Conservation (phyloP, 352 stramenopile species). For the Phytophthora sojae region DNA sequence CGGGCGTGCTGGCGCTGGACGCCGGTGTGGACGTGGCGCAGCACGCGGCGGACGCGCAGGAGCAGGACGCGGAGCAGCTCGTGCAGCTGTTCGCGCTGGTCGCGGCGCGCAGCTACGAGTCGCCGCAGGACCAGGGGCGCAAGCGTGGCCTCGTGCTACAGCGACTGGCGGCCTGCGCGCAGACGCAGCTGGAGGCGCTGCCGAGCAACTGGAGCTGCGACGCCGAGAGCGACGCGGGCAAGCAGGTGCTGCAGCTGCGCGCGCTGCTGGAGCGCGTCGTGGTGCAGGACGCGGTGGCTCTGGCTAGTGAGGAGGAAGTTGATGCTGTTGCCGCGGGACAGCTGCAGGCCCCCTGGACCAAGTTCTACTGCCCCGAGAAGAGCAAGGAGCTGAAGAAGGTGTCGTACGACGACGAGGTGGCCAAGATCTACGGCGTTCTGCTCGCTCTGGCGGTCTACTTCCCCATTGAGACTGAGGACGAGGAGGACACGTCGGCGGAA, state of each 20-base stretch:
- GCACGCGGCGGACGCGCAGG: neutral
- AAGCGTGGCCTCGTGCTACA: constrained; percentile 52
- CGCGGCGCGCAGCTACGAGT: constrained; percentile 53
- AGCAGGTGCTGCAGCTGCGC: constrained; percentile 51
- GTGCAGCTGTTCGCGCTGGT: constrained; percentile 47
- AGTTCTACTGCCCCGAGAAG: constrained; percentile 59
- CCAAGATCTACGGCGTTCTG: constrained; percentile 57
- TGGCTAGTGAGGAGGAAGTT: constrained; percentile 8
- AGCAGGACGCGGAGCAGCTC: constrained; percentile 28
- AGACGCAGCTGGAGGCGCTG: constrained; percentile 22
- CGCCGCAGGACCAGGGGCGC: constrained; percentile 30
- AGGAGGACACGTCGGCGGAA: constrained; percentile 51
- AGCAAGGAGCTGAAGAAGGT: constrained; percentile 39
- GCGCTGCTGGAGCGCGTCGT: constrained; percentile 54
- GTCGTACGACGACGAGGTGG: constrained; percentile 52
- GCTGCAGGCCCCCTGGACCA: constrained; percentile 50
- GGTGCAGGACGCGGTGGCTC: constrained; percentile 37
- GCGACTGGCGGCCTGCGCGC: constrained; percentile 33
- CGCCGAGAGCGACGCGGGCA: constrained; percentile 12
- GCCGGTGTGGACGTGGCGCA: constrained; percentile 16
- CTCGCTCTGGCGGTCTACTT: constrained; percentile 62
- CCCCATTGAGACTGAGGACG: constrained; percentile 49
- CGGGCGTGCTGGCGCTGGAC: constrained; percentile 54
- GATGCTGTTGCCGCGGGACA: neutral
- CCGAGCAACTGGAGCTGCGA: constrained; percentile 50